Evolutionary conservation across 192 early-diverging fungal species (phyloP).

Genomic region (Phlyctochytrium arcticum): DNA sequence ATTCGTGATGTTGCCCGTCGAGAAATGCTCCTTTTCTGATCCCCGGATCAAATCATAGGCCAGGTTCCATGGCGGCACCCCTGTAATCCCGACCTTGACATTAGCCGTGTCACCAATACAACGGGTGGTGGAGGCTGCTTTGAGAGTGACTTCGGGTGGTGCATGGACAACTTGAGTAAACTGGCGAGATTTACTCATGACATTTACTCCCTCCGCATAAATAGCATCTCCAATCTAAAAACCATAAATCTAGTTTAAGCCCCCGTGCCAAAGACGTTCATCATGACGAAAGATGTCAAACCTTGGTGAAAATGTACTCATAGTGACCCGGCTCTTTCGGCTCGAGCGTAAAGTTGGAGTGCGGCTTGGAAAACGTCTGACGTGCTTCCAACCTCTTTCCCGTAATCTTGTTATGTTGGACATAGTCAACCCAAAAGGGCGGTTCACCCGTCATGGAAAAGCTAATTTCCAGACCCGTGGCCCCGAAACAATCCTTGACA

Average conservation of each 20-base stretch:
- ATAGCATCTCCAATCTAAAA: slow-evolving; percentile 41
- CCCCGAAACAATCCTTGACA: slow-evolving; percentile 46
- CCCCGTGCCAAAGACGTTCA: neutral
- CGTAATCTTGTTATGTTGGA: slow-evolving; percentile 16
- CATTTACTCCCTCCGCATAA: slow-evolving; percentile 35
- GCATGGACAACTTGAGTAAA: slow-evolving; percentile 51
- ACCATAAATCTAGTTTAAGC: neutral
- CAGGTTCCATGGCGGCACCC: slow-evolving; percentile 40
- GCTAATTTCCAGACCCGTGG: slow-evolving; percentile 42
- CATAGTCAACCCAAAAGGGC: slow-evolving; percentile 44
- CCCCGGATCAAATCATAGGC: slow-evolving; percentile 41
- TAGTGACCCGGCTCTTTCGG: slow-evolving; percentile 36
- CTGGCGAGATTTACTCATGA: slow-evolving; percentile 5
- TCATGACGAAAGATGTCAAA: neutral
- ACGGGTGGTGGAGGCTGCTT: neutral
- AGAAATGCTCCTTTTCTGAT: slow-evolving; percentile 15
- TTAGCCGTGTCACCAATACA: slow-evolving; percentile 37
- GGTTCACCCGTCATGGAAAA: slow-evolving; percentile 45
- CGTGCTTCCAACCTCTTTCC: neutral
- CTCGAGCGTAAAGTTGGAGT: slow-evolving; percentile 7
- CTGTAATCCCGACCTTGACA: slow-evolving; percentile 15
- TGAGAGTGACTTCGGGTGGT: slow-evolving; percentile 28
- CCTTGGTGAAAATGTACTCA: slow-evolving; percentile 34
- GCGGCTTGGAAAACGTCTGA: slow-evolving; percentile 1
- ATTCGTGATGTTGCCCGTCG: neutral